Conservation (phyloP, 192 early-diverging fungal species). For the Backusella tarrabulga region DNA sequence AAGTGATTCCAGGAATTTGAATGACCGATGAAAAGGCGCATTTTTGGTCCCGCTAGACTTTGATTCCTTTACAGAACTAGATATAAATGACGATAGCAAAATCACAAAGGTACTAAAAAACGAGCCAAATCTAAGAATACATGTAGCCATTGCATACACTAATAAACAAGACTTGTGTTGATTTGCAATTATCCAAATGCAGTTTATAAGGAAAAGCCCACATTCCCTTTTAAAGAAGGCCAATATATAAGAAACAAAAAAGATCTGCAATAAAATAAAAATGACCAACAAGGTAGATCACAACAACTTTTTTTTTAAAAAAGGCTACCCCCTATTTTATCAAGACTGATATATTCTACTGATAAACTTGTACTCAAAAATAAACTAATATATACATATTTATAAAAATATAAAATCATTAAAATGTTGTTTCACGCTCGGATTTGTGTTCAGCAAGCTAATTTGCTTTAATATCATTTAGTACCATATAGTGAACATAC, state of each 20-base stretch:
- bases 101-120: background rate
- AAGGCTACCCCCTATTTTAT: background rate
- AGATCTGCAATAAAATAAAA: slow-evolving; percentile 3
- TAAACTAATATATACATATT: background rate
- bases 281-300: background rate
- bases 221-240: background rate
- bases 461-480: background rate
- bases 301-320: background rate
- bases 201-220: background rate
- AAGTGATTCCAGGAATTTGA: background rate
- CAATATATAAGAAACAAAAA: background rate
- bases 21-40: background rate
- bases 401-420: background rate
- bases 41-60: background rate
- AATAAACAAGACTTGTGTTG: background rate
- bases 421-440: background rate
- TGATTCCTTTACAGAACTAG: background rate
- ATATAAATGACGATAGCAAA: background rate
- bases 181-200: background rate
- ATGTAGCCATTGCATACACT: background rate
- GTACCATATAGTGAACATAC: background rate
- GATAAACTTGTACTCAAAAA: background rate
- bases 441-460: background rate
- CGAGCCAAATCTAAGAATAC: background rate
- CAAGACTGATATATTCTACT: background rate